Evolutionary conservation across 352 stramenopile species (phyloP).

Genomic region (Phytophthora syringae): DNA sequence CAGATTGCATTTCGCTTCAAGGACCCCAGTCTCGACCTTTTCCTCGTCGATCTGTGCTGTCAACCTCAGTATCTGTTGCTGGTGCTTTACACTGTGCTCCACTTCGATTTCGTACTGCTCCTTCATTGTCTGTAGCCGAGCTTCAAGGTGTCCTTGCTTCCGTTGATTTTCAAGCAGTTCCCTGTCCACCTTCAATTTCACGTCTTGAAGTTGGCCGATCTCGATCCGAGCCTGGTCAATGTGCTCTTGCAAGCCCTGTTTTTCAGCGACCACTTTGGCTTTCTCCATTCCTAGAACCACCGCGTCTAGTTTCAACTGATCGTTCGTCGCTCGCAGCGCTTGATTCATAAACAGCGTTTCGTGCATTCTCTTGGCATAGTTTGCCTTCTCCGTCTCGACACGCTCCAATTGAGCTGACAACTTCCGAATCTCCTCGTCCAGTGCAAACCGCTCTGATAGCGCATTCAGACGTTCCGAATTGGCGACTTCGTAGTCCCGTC

Average conservation of each 20-base stretch:
- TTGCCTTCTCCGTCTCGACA: constrained; percentile 60
- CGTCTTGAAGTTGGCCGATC: constrained; percentile 35
- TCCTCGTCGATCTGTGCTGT: constrained; percentile 58
- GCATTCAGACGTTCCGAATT: constrained; percentile 75
- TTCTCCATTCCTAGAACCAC: constrained; percentile 70
- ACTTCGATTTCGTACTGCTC: constrained; percentile 69
- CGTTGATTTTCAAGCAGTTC: constrained; percentile 58
- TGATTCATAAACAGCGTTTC: constrained; percentile 84
- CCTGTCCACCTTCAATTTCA: constrained; percentile 51
- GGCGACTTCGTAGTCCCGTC: constrained; percentile 68
- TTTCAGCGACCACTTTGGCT: constrained; percentile 53
- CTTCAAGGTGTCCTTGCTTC: constrained; percentile 57
- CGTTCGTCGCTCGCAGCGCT: constrained; percentile 61
- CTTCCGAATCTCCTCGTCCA: constrained; percentile 75
- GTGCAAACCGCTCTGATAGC: constrained; percentile 56
- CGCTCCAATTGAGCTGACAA: constrained; percentile 57
- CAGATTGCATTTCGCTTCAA: constrained; percentile 76
- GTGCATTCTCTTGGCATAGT: constrained; percentile 72
- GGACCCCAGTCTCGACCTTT: constrained; percentile 59
- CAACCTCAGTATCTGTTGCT: constrained; percentile 52
- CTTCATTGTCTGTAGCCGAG: constrained; percentile 64
- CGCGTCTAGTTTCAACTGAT: constrained; percentile 67
- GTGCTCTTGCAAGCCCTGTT: constrained; percentile 42
- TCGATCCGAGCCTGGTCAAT: constrained; percentile 39
- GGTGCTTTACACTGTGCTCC: constrained; percentile 41